These are phyloP conservation scores for Hylodesmum podocarpum DNA, from an alignment of 306 rosid genomes.

Conservation along the genomic window DNA sequence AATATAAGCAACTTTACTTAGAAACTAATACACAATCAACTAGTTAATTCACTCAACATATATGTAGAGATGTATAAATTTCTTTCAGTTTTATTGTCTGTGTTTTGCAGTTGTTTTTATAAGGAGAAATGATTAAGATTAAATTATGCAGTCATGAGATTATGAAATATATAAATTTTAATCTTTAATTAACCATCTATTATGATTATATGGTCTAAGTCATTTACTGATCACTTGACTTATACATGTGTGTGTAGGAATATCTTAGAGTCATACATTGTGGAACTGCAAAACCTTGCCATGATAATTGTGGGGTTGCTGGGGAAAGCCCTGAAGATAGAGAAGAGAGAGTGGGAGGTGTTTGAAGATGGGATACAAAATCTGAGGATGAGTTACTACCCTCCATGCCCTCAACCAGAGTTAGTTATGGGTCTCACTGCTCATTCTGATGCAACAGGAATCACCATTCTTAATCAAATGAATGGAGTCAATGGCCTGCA, in stretches of 20 bases:
- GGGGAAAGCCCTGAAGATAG: conserved; percentile 46
- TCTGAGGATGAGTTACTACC: conserved; percentile 65
- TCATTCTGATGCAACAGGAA: conserved; percentile 56
- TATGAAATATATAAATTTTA: too few species aligned
- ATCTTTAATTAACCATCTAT: too few species aligned
- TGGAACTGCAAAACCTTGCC: conserved; percentile 39
- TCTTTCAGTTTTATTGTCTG: too few species aligned
- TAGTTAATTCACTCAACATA: too few species aligned
- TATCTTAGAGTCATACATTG: conserved; percentile 48
- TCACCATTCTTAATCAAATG: conserved; percentile 63
- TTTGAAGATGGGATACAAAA: conserved; percentile 60
- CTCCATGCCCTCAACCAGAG: conserved; percentile 72
- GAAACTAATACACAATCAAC: too few species aligned
- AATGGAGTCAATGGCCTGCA: conserved; percentile 67
- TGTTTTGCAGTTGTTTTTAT: too few species aligned
- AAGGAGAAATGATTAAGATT: too few species aligned
- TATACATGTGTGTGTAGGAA: conserved; percentile 27
- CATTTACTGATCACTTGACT: neutral
- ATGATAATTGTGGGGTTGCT: conserved; percentile 36
- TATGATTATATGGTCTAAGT: too few species aligned
- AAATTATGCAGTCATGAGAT: too few species aligned
- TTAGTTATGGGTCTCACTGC: conserved; percentile 50
- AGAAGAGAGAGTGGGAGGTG: conserved; percentile 35
- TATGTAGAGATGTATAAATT: too few species aligned
- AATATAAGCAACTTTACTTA: too few species aligned